Evolutionary conservation across 2,329 filamentous ascomycete species (phyloP), one percentile per base, ranked within the genome.

Genomic region (Cryphonectria parasitica): DNA sequence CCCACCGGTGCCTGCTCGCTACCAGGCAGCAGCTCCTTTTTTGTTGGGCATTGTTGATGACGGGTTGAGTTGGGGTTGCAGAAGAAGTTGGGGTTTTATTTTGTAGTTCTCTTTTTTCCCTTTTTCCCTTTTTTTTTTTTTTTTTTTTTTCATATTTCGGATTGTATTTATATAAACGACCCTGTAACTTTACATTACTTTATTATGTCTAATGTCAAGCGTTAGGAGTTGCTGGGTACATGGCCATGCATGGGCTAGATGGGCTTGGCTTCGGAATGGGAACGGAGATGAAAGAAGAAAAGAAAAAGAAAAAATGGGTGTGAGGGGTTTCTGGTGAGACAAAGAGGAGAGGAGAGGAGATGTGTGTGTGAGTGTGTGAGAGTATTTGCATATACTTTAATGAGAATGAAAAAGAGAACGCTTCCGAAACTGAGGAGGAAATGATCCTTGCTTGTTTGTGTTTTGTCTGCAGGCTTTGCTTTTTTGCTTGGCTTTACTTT

Each of bases 201-300:
- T 49, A 10, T 19, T 19, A 31, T 58, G 28, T 31, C 54, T 58
- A 58, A 58, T 58, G 54, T 28, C 28, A 19, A 58, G 54, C 54
- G 54, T 31, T 31, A 31, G 52, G 54, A 34, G 54, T 58, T 58
- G 28, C 54, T 58, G 54, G 25, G 54, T 58, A 28, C 54, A 58
- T 58, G 54, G 54, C 13, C 28, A 31, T 34, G 54, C 54, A 58
- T 34, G 25, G 54, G 28, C 13, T 31, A 25, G 54, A 62, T 58
- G 11, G 11, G 17, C 36, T 62, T 41, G 15, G 34, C 19, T n/a
- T 8, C 13, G 34, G 45, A 5, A 39, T 62, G 11, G 36, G n/a
- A 60, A 10, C 36, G 56, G 25, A 17, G 31, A 58, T 25, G 56
- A 34, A 60, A 34, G 22, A 58, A 19, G 28, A 19, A 60, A 60